Evolutionary conservation across 2,329 filamentous ascomycete species (phyloP).

Genomic region (Periconia sp.): DNA sequence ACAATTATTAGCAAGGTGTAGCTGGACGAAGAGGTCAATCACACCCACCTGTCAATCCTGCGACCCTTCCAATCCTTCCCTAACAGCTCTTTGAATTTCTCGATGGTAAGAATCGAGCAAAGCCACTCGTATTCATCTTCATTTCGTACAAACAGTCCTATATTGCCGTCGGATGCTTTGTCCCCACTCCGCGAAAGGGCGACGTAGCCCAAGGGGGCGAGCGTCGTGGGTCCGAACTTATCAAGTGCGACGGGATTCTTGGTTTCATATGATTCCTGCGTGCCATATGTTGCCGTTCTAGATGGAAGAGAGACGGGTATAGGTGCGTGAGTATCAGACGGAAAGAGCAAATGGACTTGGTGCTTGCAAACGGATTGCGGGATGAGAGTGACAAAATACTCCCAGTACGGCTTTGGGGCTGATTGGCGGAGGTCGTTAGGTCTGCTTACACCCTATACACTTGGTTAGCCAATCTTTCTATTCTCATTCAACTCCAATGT

Average conservation of each 20-base stretch:
- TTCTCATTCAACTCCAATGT: too few species aligned
- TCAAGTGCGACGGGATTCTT: conserved; percentile 23
- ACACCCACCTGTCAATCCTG: conserved; percentile 4
- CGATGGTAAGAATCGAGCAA: conserved; percentile 45
- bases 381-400: conserved; percentile 23
- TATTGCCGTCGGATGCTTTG: conserved; percentile 19
- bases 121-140: conserved; percentile 51
- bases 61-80: conserved; percentile 7
- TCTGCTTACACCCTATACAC: conserved; percentile 16
- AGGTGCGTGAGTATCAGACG: not conserved
- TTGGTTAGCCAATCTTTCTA: not conserved
- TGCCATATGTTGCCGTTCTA: conserved; percentile 10
- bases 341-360: conserved; percentile 18
- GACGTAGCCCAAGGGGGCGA: conserved; percentile 41
- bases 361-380: conserved; percentile 22
- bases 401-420: conserved; percentile 21
- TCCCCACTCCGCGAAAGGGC: conserved; percentile 23
- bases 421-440: conserved; percentile 22
- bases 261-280: conserved; percentile 31
- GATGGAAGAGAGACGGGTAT: conserved; percentile 16
- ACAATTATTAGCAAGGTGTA: too few species aligned
- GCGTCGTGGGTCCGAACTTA: conserved; percentile 37
- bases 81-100: conserved; percentile 8
- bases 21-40: too few species aligned
- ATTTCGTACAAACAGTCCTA: conserved; percentile 23